A percentile compares a stretch with the other conserved stretches of the same genome.
These are phyloP conservation scores for Boletus reticuloceps DNA, from an alignment of 768 basidiomycete species.

Conservation along the genomic window DNA sequence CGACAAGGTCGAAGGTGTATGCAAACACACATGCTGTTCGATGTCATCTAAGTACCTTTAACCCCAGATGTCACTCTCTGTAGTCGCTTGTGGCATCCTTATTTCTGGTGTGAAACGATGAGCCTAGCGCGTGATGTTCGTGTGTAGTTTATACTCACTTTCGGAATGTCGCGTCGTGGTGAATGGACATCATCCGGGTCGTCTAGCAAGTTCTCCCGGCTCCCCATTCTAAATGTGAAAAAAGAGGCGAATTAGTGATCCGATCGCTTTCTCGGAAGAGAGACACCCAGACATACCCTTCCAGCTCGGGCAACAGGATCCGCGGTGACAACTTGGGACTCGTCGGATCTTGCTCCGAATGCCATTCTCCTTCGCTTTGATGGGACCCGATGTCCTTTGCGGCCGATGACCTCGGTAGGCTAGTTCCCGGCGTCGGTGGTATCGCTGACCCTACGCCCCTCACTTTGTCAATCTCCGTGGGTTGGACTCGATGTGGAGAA, in stretches of 20 bases:
- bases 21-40: too few relatives aligned
- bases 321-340: constrained; percentile 5
- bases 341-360: neutral
- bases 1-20: too few relatives aligned
- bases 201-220: neutral
- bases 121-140: too few relatives aligned
- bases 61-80: too few relatives aligned
- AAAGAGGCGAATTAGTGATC: neutral
- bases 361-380: constrained; percentile 3
- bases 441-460: constrained; percentile 43
- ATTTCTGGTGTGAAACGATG: too few relatives aligned
- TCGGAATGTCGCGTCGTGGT: neutral
- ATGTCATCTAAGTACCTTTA: too few relatives aligned
- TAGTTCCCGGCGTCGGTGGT: constrained; percentile 38
- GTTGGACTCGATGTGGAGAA: neutral
- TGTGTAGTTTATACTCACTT: neutral
- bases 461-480: neutral
- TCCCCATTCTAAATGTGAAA: neutral
- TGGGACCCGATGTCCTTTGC: constrained; percentile 58
- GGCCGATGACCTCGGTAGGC: constrained; percentile 38
- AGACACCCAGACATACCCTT: neutral
- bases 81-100: too few relatives aligned
- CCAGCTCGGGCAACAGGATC: too few relatives aligned
- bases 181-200: neutral
- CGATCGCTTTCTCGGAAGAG: neutral